Evolutionary conservation across 345 rosid genomes (phyloP), one percentile per base, ranked within the genome.

Genomic region (Salix caprea): DNA sequence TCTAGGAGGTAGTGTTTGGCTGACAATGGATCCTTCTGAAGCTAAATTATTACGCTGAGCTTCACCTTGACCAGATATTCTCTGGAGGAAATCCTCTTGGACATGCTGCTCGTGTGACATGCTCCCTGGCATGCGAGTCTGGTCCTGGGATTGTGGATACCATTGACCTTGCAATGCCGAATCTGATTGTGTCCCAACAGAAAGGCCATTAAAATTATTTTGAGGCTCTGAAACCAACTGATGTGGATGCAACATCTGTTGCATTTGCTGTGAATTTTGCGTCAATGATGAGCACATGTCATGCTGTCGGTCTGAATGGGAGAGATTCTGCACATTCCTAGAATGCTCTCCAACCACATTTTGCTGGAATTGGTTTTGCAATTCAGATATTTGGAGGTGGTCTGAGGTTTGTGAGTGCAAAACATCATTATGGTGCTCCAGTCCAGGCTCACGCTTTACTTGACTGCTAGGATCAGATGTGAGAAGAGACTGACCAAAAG

Each of bases 81-180:
- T 89, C 75, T 86, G 95, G 54, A 73, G 85, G 78, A 93, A 93
- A 81, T 91, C 96, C 82, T 88, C 93, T 79, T 89, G 94, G 76
- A 89, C 77, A 69, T 86, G 90, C 87, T 88, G 93, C 81, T 88
- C 98, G 76, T 77, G 82, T 48, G 87, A 80, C 71, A 87, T 80
- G 80, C 77, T 89, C 40, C 87, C 87, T 32, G 85, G 69, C 58
- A 86, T 77, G 81, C 82, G 86, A 69, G 84, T 62, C 68, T 83
- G 79, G 64, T 89, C 97, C 70, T 86, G 92, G 64, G 87, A 78
- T 58, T 87, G 94, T 80, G 89, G 78, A 74, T 76, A 82, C 94
- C 95, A 87, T 61, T 87, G 95, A 81, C 86, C 88, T 77, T 78
- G 92, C 67, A 82, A 76, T 71, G 77, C 77, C 77, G 91, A 77